Conservation (phyloP, 2,329 filamentous ascomycete species). For the Cordyceps pruinosa region DNA sequence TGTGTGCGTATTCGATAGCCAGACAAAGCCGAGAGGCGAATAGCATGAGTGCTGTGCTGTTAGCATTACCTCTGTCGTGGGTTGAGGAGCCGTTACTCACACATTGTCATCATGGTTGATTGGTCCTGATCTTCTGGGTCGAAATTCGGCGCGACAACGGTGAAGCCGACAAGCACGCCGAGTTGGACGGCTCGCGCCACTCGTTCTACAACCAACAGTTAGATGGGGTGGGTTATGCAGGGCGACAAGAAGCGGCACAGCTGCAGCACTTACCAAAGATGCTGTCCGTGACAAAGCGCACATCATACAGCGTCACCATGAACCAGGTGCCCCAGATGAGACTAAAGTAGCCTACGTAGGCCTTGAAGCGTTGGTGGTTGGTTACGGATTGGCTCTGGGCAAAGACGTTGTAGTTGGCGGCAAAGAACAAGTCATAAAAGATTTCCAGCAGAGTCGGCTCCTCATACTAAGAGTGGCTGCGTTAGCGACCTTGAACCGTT, state of each 20-base stretch:
- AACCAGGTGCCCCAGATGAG: slow-evolving; percentile 66
- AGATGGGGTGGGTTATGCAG: neutral
- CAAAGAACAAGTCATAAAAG: slow-evolving; percentile 34
- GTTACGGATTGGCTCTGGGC: slow-evolving; percentile 26
- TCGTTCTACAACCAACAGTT: slow-evolving; percentile 33
- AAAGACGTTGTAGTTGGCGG: slow-evolving; percentile 60
- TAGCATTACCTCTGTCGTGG: neutral
- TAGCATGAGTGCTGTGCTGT: slow-evolving; percentile 35
- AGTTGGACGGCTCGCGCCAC: slow-evolving; percentile 52
- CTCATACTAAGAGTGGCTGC: slow-evolving; percentile 18
- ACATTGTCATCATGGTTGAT: slow-evolving; percentile 34
- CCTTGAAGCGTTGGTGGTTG: slow-evolving; percentile 25
- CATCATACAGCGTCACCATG: slow-evolving; percentile 55
- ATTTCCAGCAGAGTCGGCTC: slow-evolving; percentile 31
- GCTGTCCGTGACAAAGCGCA: slow-evolving; percentile 58
- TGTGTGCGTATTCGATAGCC: slow-evolving; percentile 45
- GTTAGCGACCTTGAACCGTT: neutral
- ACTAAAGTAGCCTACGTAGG: slow-evolving; percentile 34
- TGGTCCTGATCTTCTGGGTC: slow-evolving; percentile 31
- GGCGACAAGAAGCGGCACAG: neutral
- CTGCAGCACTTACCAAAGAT: slow-evolving; percentile 41
- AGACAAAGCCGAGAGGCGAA: slow-evolving; percentile 47
- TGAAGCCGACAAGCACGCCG: slow-evolving; percentile 58
- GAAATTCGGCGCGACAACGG: slow-evolving; percentile 48
- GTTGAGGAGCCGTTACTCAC: slow-evolving; percentile 20